Evolutionary conservation across 306 rosid species (phyloP).

Genomic region (Ceratonia siliqua): DNA sequence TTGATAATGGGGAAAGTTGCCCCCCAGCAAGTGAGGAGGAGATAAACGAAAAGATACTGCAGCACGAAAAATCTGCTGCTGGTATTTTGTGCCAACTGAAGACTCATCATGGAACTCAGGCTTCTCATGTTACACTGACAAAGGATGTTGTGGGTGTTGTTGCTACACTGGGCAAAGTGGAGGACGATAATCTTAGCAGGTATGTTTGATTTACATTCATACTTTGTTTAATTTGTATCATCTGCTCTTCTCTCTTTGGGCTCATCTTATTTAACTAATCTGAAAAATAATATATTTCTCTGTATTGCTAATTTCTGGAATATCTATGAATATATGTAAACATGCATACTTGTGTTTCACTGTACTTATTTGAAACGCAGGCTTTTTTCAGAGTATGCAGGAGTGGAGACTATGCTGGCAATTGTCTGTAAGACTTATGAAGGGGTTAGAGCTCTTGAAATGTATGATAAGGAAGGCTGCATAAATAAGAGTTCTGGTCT

Average conservation of each 20-base stretch:
- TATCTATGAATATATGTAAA: slow-evolving; percentile 30
- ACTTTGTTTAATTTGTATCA: slow-evolving; percentile 16
- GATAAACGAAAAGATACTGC: slow-evolving; percentile 56
- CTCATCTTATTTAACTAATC: slow-evolving; percentile 4
- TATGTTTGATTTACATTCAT: slow-evolving; percentile 31
- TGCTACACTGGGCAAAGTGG: slow-evolving; percentile 69
- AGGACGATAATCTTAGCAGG: slow-evolving; percentile 72
- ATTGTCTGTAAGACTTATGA: slow-evolving; percentile 76
- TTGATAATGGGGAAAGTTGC: slow-evolving; percentile 36
- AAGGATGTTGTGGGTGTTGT: slow-evolving; percentile 81
- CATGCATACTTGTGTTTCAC: slow-evolving; percentile 27
- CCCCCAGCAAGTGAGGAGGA: slow-evolving; percentile 52
- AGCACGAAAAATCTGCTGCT: slow-evolving; percentile 72
- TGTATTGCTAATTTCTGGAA: neutral
- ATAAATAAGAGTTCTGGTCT: slow-evolving; percentile 62
- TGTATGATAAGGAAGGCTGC: slow-evolving; percentile 63
- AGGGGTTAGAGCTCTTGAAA: slow-evolving; percentile 80
- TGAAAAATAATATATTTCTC: neutral
- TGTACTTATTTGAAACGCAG: slow-evolving; percentile 53
- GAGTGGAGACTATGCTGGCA: slow-evolving; percentile 73
- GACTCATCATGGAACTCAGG: slow-evolving; percentile 54
- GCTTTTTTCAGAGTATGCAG: slow-evolving; percentile 81
- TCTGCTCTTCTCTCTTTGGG: slow-evolving; percentile 7
- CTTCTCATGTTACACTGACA: slow-evolving; percentile 47
- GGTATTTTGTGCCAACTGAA: slow-evolving; percentile 63